Evolutionary conservation across 164 flowering plant species (phyloP).

Genomic region (Umbellularia californica): DNA sequence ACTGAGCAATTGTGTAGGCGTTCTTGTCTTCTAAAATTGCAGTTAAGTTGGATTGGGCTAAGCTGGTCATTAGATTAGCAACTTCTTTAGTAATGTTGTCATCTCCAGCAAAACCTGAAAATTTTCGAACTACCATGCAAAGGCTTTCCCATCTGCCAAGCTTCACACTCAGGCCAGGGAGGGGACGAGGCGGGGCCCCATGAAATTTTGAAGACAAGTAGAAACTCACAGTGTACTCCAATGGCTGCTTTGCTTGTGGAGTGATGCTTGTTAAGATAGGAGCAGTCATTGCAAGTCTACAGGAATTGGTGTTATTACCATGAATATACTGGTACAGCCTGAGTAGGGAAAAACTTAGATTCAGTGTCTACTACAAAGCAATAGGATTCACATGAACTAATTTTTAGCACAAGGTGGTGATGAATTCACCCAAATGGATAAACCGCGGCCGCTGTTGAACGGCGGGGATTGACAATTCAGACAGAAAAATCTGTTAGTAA

Average conservation of each 20-base stretch:
- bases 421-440: background rate
- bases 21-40: conserved; percentile 37
- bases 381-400: background rate
- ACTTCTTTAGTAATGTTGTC: conserved; percentile 49
- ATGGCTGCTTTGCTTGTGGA: conserved; percentile 6
- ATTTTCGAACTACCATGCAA: conserved; percentile 63
- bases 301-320: conserved; percentile 33
- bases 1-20: conserved; percentile 79
- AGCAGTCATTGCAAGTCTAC: conserved; percentile 25
- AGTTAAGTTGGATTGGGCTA: conserved; percentile 60
- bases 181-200: conserved; percentile 53
- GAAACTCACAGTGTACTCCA: conserved; percentile 12
- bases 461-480: too few species aligned
- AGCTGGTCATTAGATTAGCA: conserved; percentile 54
- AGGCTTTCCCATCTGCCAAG: conserved; percentile 37
- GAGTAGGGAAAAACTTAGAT: background rate
- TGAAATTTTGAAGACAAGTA: conserved; percentile 66
- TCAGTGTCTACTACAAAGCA: background rate
- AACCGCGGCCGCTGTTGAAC: background rate
- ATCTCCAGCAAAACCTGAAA: conserved; percentile 72
- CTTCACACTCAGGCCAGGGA: conserved; percentile 54
- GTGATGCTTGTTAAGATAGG: conserved; percentile 36
- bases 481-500: too few species aligned
- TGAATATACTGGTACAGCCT: conserved; percentile 49
- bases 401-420: background rate